phyloP scores from a whole-genome alignment of 1,284 basidiomycete genomes.

The Mycena sp. region DNA sequence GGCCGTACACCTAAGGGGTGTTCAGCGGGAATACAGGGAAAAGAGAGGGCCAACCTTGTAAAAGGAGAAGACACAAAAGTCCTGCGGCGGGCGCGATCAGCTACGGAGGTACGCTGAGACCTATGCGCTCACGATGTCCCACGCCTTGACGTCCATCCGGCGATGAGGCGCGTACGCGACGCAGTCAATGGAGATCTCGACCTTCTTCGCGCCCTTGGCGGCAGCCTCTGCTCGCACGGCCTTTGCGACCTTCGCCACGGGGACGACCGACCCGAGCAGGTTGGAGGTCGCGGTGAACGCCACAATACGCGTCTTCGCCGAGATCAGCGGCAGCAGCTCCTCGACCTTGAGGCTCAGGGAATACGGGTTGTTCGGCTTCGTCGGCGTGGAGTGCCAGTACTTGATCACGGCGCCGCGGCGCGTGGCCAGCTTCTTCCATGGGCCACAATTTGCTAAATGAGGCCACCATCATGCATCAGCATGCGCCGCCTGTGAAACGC shows the following conservation, averaged over 20 bases:
- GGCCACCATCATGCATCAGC: too few relatives aligned
- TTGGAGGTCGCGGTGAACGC: conserved; percentile 84
- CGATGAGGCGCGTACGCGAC: conserved; percentile 85
- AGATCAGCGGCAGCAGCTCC: conserved; percentile 70
- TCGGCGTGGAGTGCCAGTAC: conserved; percentile 63
- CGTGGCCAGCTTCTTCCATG: conserved; percentile 81
- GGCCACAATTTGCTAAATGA: conserved; percentile 83
- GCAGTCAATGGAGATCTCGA: conserved; percentile 77
- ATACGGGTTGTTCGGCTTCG: conserved; percentile 69
- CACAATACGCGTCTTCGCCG: conserved; percentile 72
- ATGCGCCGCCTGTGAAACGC: too few relatives aligned
- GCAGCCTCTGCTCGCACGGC: conserved; percentile 61
- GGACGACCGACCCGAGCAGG: conserved; percentile 73
- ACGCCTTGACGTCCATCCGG: conserved; percentile 71
- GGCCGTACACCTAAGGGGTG: conserved; percentile 70
- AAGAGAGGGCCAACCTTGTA: conserved; percentile 71
- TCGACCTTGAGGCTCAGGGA: conserved; percentile 66
- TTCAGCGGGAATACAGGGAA: not conserved
- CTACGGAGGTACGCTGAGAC: not conserved
- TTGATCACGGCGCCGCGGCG: conserved; percentile 65
- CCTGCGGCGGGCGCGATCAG: conserved; percentile 35
- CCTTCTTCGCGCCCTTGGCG: conserved; percentile 63
- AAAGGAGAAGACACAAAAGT: conserved; percentile 76
- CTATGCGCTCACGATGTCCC: conserved; percentile 60
- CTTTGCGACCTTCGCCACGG: conserved; percentile 65